A percentile compares a stretch with the other conserved stretches of the same genome.
Conservation (phyloP, 2,329 filamentous ascomycete species). For the Epichloe scottii region DNA sequence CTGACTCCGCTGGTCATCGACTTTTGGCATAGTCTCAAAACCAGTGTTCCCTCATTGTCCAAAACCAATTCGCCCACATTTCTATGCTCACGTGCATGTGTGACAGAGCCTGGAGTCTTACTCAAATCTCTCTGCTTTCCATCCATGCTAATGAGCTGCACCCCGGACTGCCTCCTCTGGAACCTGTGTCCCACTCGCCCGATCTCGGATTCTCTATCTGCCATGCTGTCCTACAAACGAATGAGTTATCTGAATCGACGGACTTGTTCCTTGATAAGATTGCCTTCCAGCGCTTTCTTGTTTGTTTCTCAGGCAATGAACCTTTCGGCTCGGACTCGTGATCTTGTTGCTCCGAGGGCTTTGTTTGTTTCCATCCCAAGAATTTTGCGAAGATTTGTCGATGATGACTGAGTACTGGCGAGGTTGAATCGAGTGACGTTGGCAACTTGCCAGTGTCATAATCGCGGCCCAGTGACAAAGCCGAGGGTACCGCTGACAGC, state of each 20-base stretch:
- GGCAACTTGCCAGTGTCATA: background rate
- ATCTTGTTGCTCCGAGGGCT: background rate
- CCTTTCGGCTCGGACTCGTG: background rate
- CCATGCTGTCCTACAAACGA: slow-evolving; percentile 9
- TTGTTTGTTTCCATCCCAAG: background rate
- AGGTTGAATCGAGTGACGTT: background rate
- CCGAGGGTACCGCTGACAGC: background rate
- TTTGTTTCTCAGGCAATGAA: background rate
- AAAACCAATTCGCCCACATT: background rate
- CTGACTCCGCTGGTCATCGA: background rate
- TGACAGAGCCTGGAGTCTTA: background rate
- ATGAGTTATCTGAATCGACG: slow-evolving; percentile 8
- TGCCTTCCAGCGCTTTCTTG: background rate
- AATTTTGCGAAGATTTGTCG: background rate
- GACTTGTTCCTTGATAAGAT: slow-evolving; percentile 3
- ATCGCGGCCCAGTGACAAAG: background rate
- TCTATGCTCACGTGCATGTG: background rate
- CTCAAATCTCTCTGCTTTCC: background rate
- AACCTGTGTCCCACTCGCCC: background rate
- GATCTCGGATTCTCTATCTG: slow-evolving; percentile 5
- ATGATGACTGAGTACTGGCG: background rate
- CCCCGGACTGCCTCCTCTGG: background rate
- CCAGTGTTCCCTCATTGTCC: background rate
- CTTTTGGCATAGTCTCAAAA: background rate
- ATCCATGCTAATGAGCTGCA: background rate